These are phyloP conservation scores for Lunasporangiospora selenospora DNA, from an alignment of 192 early-diverging fungal species.

Conservation along the genomic window DNA sequence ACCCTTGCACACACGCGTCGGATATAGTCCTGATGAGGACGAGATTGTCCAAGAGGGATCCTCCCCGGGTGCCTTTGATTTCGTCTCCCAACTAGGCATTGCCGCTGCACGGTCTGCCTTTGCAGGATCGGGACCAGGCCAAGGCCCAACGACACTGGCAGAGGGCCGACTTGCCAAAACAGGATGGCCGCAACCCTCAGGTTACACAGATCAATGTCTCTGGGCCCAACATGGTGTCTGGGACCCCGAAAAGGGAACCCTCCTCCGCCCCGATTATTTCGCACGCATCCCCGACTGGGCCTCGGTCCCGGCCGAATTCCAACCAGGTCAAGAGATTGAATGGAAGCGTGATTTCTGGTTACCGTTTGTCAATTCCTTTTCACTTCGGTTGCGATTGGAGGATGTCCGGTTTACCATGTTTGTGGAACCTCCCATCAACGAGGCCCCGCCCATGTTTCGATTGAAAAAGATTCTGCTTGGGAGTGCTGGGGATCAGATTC, in stretches of 20 bases:
- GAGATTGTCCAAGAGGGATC: too few relatives aligned
- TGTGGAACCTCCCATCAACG: conserved; percentile 59
- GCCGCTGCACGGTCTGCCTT: not conserved
- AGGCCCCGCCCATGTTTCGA: conserved; percentile 51
- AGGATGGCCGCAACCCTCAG: conserved; percentile 49
- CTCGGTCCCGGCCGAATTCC: conserved; percentile 14
- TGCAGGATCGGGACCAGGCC: not conserved
- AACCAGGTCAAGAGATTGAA: conserved; percentile 36
- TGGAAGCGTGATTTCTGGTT: conserved; percentile 55
- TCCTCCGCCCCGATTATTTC: conserved; percentile 57
- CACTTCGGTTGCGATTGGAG: conserved; percentile 44
- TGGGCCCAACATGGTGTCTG: conserved; percentile 62
- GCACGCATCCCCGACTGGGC: conserved; percentile 35
- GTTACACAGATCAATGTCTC: conserved; percentile 52
- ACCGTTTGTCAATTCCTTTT: conserved; percentile 51
- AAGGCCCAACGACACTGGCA: conserved; percentile 35
- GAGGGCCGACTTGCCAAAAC: conserved; percentile 34
- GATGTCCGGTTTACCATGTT: conserved; percentile 53
- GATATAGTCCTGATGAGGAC: too few relatives aligned
- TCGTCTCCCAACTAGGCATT: conserved; percentile 24
- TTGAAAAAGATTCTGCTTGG: conserved; percentile 37
- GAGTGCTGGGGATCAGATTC: conserved; percentile 56
- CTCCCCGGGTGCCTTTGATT: conserved; percentile 20
- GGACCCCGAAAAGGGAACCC: conserved; percentile 32
- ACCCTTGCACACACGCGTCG: too few relatives aligned